phyloP scores from a whole-genome alignment of 805 yeast species.

The Spathaspora boniae region DNA sequence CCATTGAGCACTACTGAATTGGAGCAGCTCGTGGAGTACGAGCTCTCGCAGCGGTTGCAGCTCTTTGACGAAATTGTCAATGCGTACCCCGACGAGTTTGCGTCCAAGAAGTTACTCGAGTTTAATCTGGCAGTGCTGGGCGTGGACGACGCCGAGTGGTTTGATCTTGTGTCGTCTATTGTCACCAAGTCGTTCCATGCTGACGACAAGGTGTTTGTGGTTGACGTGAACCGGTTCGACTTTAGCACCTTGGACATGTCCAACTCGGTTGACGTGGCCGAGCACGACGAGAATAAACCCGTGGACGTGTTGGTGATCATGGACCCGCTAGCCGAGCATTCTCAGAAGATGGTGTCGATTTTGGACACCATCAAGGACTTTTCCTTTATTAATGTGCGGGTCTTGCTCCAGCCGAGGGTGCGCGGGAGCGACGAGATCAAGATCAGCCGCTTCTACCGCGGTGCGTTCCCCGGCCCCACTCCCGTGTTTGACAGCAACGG shows the following conservation, averaged over 20 bases:
- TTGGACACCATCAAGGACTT: conserved; percentile 36
- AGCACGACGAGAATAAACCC: conserved; percentile 20
- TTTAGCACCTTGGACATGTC: conserved; percentile 29
- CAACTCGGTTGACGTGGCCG: conserved; percentile 23
- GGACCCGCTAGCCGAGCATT: conserved; percentile 68
- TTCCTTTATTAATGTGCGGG: conserved; percentile 48
- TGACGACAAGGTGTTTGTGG: conserved; percentile 38
- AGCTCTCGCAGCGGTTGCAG: conserved; percentile 42
- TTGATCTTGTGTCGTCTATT: conserved; percentile 43
- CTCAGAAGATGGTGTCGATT: conserved; percentile 61
- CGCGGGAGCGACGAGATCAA: conserved; percentile 36
- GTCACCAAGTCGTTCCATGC: conserved; percentile 43
- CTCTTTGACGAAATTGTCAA: conserved; percentile 24
- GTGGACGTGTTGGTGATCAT: conserved; percentile 58
- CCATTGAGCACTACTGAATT: conserved; percentile 25
- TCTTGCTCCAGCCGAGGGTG: conserved; percentile 57
- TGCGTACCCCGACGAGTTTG: conserved; percentile 25
- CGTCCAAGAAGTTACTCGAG: conserved; percentile 15
- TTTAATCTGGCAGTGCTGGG: conserved; percentile 9
- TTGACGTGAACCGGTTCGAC: conserved; percentile 47
- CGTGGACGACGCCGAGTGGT: conserved; percentile 32
- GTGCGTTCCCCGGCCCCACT: conserved; percentile 33
- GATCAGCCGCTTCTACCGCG: conserved; percentile 58
- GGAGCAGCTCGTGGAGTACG: conserved; percentile 42
- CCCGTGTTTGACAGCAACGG: conserved; percentile 30